Base-by-base conservation (phyloP, 2,329 filamentous ascomycete species). In the Berkeleyomyces rouxiae region DNA sequence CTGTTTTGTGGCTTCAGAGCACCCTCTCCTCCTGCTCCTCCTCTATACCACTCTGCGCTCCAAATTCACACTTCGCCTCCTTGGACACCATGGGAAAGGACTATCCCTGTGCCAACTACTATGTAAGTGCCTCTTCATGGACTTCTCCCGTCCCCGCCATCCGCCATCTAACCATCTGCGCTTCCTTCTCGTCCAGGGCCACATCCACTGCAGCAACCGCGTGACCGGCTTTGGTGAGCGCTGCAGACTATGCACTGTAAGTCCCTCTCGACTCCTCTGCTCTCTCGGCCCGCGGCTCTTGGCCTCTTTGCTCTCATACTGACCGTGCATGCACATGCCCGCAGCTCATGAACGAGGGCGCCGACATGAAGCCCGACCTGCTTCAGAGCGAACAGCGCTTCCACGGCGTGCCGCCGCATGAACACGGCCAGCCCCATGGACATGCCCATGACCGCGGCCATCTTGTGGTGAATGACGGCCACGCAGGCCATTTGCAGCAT, bases 71-170 rank as follows among this genome's bases (percentile, higher is more conserved):
- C 4, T 37, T 37, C 51, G 36, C n/a, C n/a, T 23, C 9, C 33
- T 36, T 60, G 10, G 16, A 23, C 39, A 31, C 33, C 13, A 23
- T 63, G 63, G 68, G 61, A 16, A 71, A 71, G 68, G 66, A 66
- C 67, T 70, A 67, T 65, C 71, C 71, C 61, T 72, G 70, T 66
- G 70, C 70, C 55, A 72, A 72, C 66, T 72, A 70, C 65, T 72
- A 72, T 63, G 70, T 71, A 64, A 31, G 67, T 59, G n/a, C 33
- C n/a, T 58, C 6, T 9, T 40, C 42, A 13, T 7, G 9, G 9
- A 37, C 46, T 39, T 13, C 23, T 59, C 43, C 36, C 46, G 2
- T 31, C 53, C 39, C 43, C n/a, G 9, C 39, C 23, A 53, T 10
- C 55, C 13, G 9, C n/a, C 33, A 53, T 5, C 49, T 33, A 9